Conservation (phyloP, 495 filamentous ascomycete species). For the Glarea lozoyensis region DNA sequence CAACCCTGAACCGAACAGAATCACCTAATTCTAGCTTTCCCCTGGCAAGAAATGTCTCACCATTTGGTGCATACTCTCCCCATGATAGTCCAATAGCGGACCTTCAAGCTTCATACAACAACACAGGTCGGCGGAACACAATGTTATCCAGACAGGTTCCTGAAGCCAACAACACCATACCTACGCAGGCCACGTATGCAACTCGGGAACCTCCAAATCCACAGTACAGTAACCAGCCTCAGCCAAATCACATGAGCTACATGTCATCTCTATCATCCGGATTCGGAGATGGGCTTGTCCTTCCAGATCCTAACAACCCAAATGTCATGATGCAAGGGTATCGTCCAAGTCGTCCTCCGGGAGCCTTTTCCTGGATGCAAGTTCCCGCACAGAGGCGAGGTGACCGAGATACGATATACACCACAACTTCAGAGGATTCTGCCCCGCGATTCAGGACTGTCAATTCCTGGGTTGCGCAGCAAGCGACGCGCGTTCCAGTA, state of each 20-base stretch:
- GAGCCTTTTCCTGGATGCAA: constrained; percentile 15
- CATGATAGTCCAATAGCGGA: neutral
- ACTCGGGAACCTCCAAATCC: constrained; percentile 15
- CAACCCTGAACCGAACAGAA: constrained; percentile 1
- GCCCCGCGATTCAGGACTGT: constrained; percentile 48
- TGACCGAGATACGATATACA: constrained; percentile 29
- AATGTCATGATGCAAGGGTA: constrained; percentile 5
- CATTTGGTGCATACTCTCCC: constrained; percentile 2
- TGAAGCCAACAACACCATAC: constrained; percentile 1
- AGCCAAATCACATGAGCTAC: constrained; percentile 28
- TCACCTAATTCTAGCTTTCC: constrained; percentile 5
- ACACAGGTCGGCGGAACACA: neutral
- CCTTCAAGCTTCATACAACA: constrained; percentile 11
- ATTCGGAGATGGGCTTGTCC: constrained; percentile 42
- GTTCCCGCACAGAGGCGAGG: neutral
- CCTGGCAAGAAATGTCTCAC: constrained; percentile 6
- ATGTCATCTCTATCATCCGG: constrained; percentile 45
- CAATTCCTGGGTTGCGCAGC: constrained; percentile 54
- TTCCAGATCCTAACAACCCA: constrained; percentile 17
- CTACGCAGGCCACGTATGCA: constrained; percentile 8
- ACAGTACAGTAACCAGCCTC: constrained; percentile 25
- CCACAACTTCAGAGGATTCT: constrained; percentile 30
- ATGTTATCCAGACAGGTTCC: constrained; percentile 25
- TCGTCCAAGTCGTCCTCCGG: constrained; percentile 4
- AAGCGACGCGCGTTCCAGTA: constrained; percentile 20